phyloP scores from a whole-genome alignment of 2,329 filamentous ascomycete species.

The Beauveria brongniartii region DNA sequence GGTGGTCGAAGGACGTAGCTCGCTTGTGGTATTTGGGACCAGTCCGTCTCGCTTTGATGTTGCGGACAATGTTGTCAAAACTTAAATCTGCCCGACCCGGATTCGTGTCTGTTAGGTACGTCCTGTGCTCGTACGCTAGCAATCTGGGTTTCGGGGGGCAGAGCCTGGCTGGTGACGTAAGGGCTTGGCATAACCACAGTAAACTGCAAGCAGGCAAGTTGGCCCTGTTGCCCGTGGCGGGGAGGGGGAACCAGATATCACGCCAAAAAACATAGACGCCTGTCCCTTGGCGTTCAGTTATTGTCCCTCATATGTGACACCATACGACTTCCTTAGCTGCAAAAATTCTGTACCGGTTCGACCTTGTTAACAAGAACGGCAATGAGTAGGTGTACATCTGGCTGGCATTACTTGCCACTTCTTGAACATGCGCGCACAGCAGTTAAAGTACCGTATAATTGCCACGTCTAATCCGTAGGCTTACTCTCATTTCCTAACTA shows the following conservation, averaged over 20 bases:
- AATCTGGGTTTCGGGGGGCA: background rate
- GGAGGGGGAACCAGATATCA: background rate
- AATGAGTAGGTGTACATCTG: background rate
- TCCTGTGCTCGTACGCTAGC: conserved; percentile 11
- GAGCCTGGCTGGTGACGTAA: conserved; percentile 11
- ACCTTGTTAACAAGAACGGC: background rate
- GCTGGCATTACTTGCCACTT: background rate
- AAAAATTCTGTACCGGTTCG: too few species aligned
- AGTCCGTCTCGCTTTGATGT: background rate
- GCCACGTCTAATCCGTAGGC: background rate
- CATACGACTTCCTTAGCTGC: background rate
- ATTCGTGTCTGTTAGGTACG: conserved; percentile 12
- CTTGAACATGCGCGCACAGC: background rate
- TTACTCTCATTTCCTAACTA: background rate
- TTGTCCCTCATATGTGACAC: too few species aligned
- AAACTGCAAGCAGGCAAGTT: background rate
- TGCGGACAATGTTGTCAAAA: conserved; percentile 7
- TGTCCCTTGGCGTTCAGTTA: too few species aligned
- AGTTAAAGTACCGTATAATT: background rate
- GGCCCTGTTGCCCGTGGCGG: background rate
- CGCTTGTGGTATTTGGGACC: background rate
- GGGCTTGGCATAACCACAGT: conserved; percentile 4
- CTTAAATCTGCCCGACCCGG: conserved; percentile 9
- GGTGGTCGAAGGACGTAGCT: background rate
- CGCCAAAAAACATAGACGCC: too few species aligned